These are phyloP conservation scores for Pestalotiopsis sp. DNA, from an alignment of 2,329 filamentous ascomycete genomes.

Conservation along the genomic window DNA sequence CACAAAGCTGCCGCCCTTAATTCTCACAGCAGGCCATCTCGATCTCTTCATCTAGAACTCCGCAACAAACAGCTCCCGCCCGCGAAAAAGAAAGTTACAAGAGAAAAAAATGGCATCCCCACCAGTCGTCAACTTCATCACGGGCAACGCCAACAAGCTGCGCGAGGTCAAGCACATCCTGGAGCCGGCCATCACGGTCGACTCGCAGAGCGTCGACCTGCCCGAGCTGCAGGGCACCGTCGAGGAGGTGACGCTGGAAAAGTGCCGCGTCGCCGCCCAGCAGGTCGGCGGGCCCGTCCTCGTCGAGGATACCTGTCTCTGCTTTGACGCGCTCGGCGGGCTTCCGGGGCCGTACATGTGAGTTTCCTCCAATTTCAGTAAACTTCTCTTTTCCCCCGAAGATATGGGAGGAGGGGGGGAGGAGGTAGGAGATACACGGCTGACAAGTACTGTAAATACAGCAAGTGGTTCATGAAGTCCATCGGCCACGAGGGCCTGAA, in stretches of 20 bases:
- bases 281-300: conserved; percentile 76
- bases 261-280: conserved; percentile 81
- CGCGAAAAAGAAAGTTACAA: not conserved
- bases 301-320: conserved; percentile 93
- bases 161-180: conserved; percentile 88
- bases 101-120: conserved; percentile 4
- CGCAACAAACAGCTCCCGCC: not conserved
- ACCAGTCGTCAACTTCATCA: conserved; percentile 83
- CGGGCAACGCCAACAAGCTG: conserved; percentile 93
- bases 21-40: no score
- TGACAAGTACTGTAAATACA: conserved; percentile 38
- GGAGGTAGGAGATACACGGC: conserved; percentile 9
- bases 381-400: no score
- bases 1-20: no score
- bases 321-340: conserved; percentile 88
- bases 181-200: conserved; percentile 71
- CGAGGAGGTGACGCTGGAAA: conserved; percentile 88
- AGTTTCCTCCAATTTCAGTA: no score
- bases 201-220: conserved; percentile 76
- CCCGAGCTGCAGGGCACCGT: conserved; percentile 90
- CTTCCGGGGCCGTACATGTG: conserved; percentile 96
- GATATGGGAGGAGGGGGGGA: not conserved
- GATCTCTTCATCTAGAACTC: not conserved
- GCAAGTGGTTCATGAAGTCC: conserved; percentile 90
- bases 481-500: conserved; percentile 86